Base-by-base conservation (phyloP, 2,329 filamentous ascomycete genomes). In the Ascochyta fabae region DNA sequence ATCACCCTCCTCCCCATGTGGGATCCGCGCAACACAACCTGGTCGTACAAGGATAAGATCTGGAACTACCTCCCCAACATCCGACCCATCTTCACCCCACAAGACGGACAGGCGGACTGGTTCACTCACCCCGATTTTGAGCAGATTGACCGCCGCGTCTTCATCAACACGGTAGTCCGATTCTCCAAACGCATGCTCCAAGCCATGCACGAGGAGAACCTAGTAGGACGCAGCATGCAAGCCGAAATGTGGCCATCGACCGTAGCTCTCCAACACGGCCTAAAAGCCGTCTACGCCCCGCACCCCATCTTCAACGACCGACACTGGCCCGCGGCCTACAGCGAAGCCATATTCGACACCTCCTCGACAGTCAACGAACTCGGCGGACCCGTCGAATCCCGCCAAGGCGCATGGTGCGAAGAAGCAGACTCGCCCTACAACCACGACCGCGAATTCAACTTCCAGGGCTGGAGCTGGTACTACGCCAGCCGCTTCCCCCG, bases 171-270 rank as follows among this genome's bases (percentile, higher is more conserved):
- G 0, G 88, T 92, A 0, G 89, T 89, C 0, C 87, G 94, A 48
- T 89, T 98, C 78, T 95, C 90, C 12, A 87, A 88, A 44, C 86
- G 86, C 42, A 85, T 97, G 43, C 83, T 98, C 13, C 80, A 87
- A 58, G 88, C 88, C 16, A 98, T 98, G 94, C 94, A 98, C 79
- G 85, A 87, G 51, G 92, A 96, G 79, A 96, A 93, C 27, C 84
- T 91, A 67, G 88, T 89, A 70, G 93, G 92, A 66, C 90, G 96
- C 75, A 90, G 91, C 61, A 96, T 95, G 80, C 96, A 96, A 73
- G 91, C 92, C 0, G 94, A 98, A 76, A 97, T 97, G 93, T 97
- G 92, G 92, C 91, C 93, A 0, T 88, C 89, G 1, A 95, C 90
- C 0, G 87, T 91, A 1, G 91, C 93, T 1, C 83, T 98, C 9